These are phyloP conservation scores for Pseudocercospora crystallina DNA, from an alignment of 2,329 filamentous ascomycete species.

Conservation along the genomic window DNA sequence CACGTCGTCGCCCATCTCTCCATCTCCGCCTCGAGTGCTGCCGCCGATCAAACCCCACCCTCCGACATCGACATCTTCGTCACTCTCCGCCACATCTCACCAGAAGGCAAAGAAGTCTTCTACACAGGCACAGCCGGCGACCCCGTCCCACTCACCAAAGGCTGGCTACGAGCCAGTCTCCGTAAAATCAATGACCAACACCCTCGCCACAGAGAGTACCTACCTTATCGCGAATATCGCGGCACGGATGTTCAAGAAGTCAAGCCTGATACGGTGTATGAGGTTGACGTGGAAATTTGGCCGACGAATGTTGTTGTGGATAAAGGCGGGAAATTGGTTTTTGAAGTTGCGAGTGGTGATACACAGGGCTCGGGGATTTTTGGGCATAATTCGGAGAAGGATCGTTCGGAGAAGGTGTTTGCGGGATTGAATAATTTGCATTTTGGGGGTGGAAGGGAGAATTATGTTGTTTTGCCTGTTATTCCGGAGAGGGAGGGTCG, in stretches of 20 bases:
- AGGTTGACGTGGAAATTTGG: slow-evolving; percentile 64
- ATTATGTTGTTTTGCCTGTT: slow-evolving; percentile 56
- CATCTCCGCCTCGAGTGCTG: slow-evolving; percentile 47
- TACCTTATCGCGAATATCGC: slow-evolving; percentile 61
- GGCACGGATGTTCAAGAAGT: slow-evolving; percentile 58
- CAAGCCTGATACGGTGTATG: slow-evolving; percentile 56
- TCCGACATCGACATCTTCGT: slow-evolving; percentile 64
- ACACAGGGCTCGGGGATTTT: slow-evolving; percentile 55
- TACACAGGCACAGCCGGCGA: slow-evolving; percentile 68
- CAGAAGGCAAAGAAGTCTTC: slow-evolving; percentile 57
- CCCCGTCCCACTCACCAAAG: slow-evolving; percentile 62
- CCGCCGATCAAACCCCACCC: slow-evolving; percentile 34
- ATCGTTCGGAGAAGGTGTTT: slow-evolving; percentile 38
- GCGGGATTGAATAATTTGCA: slow-evolving; percentile 55
- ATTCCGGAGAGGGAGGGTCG: slow-evolving; percentile 44
- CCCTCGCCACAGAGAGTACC: slow-evolving; percentile 53
- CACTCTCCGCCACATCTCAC: slow-evolving; percentile 58
- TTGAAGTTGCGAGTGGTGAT: slow-evolving; percentile 58
- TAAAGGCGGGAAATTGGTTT: slow-evolving; percentile 54
- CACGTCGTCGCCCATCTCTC: slow-evolving; percentile 65
- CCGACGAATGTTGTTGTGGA: slow-evolving; percentile 61
- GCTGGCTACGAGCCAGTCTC: slow-evolving; percentile 61
- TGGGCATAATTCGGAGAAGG: slow-evolving; percentile 11
- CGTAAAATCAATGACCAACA: slow-evolving; percentile 55
- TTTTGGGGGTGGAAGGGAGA: slow-evolving; percentile 51